These are phyloP conservation scores for Fraxinus cuspidata DNA, from an alignment of 257 asterid species.

Conservation along the genomic window DNA sequence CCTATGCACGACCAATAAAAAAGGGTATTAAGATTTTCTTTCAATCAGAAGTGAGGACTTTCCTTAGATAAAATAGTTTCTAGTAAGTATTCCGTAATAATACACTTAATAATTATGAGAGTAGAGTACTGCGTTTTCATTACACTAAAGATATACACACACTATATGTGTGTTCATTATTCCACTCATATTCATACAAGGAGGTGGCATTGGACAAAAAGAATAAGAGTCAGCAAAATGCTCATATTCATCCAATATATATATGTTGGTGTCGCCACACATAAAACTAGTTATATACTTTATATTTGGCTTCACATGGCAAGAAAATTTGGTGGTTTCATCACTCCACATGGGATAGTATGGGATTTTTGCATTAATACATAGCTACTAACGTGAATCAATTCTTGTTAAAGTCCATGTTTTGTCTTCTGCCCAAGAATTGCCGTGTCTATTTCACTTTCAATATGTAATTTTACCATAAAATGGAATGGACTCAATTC, in stretches of 20 bases:
- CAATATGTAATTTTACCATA: neutral
- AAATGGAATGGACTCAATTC: neutral
- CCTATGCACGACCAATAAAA: too few relatives aligned
- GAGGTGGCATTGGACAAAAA: neutral
- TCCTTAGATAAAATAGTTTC: too few relatives aligned
- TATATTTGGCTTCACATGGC: neutral
- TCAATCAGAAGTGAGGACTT: too few relatives aligned
- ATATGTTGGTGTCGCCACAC: neutral
- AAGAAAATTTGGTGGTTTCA: conserved; percentile 2
- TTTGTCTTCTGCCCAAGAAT: conserved; percentile 17
- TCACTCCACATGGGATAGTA: conserved; percentile 14
- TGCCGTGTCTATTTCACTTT: conserved; percentile 21
- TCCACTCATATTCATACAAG: neutral
- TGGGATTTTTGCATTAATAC: conserved; percentile 9
- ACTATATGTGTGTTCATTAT: neutral
- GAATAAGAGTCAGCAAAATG: neutral
- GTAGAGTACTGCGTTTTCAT: too few relatives aligned
- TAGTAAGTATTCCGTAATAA: too few relatives aligned
- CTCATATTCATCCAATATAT: neutral
- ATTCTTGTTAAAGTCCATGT: conserved; percentile 16
- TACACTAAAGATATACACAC: too few relatives aligned
- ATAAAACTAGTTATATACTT: neutral
- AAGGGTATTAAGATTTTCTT: too few relatives aligned
- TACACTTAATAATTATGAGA: neutral
- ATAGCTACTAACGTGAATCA: neutral